Evolutionary conservation across 352 stramenopile species (phyloP), one percentile per base, ranked within the genome.

Genomic region (Phytophthora constricta): DNA sequence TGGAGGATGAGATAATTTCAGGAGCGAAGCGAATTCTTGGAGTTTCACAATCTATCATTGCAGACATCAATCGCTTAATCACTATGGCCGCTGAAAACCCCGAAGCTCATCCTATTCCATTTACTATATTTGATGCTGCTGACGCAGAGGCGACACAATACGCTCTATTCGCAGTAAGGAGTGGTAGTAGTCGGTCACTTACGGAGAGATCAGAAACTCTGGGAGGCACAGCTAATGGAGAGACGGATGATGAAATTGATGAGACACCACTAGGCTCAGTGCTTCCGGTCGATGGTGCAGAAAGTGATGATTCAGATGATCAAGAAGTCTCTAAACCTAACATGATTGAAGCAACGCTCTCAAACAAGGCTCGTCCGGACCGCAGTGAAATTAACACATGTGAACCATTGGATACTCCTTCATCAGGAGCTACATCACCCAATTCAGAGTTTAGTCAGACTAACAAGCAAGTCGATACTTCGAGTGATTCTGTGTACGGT

Each of bases 81-180:
- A 27, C 33, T 22, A 41, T 41, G 19, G 53, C 56, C 9, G 50
- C 54, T 34, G 46, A 13, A 0, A 65, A 53, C 9, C 7, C 16
- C 0, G 22, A 69, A 10, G 22, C 22, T 11, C 13, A 59, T 14
- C 19, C 46, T 2, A 55, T 86, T 17, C 61, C 62, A 1, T 55
- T 60, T 3, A 82, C 70, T 4, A 22, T 89, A 11, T 90, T 89
- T 61, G 82, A 89, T 61, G 68, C 79, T 19, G 79, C 76, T 0
- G 80, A 90, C 59, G 81, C 67, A 39, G 82, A 90, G 47, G 62
- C 74, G 14, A 87, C 84, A 52, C 79, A 90, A 50, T 68, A 68
- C 61, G 68, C 69, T 14, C 52, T 80, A 14, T 78, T 51, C 45
- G 28, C 45, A 14, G 55, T 67, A 23, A 57, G 39, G 10, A 28